A percentile compares a stretch with the other conserved stretches of the same genome.
These are phyloP conservation scores for Dalechampia spathulata DNA, from an alignment of 441 rosid species.

Conservation along the genomic window DNA sequence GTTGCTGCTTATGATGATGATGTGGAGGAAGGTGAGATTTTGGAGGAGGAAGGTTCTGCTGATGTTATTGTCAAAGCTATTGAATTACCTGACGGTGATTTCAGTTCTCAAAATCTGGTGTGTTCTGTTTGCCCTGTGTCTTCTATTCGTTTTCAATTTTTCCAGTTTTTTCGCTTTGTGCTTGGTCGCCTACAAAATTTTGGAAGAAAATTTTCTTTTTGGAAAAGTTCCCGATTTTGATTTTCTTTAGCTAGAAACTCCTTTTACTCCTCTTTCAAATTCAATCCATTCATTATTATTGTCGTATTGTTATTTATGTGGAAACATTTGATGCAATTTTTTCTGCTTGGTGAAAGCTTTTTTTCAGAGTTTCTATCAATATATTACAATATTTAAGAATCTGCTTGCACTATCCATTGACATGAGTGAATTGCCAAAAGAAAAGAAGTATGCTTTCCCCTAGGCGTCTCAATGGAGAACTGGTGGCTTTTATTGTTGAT, in stretches of 20 bases:
- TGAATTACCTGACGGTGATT: conserved; percentile 23
- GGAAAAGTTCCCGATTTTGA: too few species aligned
- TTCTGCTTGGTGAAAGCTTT: conserved; percentile 40
- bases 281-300: too few species aligned
- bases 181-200: conserved; percentile 26
- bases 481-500: conserved; percentile 71
- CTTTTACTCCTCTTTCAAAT: too few species aligned
- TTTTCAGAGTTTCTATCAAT: too few species aligned
- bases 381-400: conserved; percentile 35
- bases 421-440: conserved; percentile 56
- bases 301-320: conserved; percentile 15
- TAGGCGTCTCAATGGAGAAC: conserved; percentile 66
- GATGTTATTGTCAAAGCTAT: too few species aligned
- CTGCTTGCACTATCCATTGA: conserved; percentile 36
- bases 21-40: conserved; percentile 97
- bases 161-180: conserved; percentile 11
- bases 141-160: neutral
- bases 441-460: conserved; percentile 28
- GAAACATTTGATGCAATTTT: conserved; percentile 25
- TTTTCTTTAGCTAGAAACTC: too few species aligned
- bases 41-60: conserved; percentile 58
- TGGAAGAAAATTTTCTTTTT: neutral
- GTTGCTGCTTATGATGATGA: conserved; percentile 45
- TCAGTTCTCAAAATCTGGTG: conserved; percentile 52
- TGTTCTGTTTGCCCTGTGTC: conserved; percentile 36